These are phyloP conservation scores for Basipetospora chlamydospora DNA, from an alignment of 2,329 filamentous ascomycete genomes.

Conservation along the genomic window DNA sequence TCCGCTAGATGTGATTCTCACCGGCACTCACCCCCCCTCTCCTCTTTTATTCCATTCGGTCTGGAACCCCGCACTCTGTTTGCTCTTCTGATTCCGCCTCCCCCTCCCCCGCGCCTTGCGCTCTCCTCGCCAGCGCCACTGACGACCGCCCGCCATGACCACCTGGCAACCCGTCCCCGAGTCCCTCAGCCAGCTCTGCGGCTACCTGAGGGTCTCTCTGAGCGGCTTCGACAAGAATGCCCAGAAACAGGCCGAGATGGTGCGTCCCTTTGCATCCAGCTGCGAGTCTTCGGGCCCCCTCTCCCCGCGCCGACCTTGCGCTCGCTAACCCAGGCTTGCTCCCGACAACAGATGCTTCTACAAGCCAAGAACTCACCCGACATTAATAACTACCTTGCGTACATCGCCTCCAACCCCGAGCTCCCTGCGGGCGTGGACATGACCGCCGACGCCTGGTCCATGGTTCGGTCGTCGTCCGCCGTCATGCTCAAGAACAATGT, in stretches of 20 bases:
- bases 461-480: slow-evolving; percentile 74
- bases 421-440: slow-evolving; percentile 45
- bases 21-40: not conserved
- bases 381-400: slow-evolving; percentile 94
- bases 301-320: not conserved
- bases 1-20: slow-evolving; percentile 4
- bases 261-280: slow-evolving; percentile 28
- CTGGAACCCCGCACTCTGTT: slow-evolving; percentile 4
- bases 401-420: slow-evolving; percentile 63
- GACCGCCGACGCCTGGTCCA: slow-evolving; percentile 48
- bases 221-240: slow-evolving; percentile 65
- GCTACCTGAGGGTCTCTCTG: slow-evolving; percentile 82
- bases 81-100: not conserved
- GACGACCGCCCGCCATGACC: slow-evolving; percentile 37
- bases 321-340: no score
- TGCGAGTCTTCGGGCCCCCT: not conserved
- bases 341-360: slow-evolving; percentile 62
- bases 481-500: slow-evolving; percentile 96
- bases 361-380: slow-evolving; percentile 82
- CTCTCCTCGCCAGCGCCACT: slow-evolving; percentile 8
- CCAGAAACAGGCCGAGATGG: slow-evolving; percentile 80
- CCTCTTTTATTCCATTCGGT: not conserved
- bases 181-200: slow-evolving; percentile 76
- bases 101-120: slow-evolving; percentile 6
- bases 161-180: slow-evolving; percentile 84